Percentiles rank a stretch among this genome's conserved stretches.
Conservation (phyloP, 495 filamentous ascomycete genomes). For the Lophium mytilinum region DNA sequence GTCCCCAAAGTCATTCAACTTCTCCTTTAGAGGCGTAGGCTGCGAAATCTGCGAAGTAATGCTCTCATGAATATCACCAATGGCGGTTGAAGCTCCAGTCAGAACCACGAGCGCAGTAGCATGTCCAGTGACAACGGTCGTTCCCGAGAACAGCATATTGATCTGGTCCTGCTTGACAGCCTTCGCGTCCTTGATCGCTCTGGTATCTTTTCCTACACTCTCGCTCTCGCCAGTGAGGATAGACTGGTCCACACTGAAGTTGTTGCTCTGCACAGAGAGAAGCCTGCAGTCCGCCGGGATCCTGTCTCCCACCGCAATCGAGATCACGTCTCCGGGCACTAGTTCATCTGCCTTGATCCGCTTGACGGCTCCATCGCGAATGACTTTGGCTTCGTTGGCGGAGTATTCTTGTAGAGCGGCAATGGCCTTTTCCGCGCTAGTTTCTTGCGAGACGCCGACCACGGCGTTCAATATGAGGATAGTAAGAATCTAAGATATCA, state of each 20-base stretch:
- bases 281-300: conserved; percentile 96
- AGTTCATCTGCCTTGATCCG: conserved; percentile 88
- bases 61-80: conserved; percentile 98
- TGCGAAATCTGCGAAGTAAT: conserved; percentile 97
- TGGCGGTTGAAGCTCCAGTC: conserved; percentile 86
- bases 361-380: conserved; percentile 67
- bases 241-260: conserved; percentile 90
- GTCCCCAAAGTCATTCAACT: conserved; percentile 97
- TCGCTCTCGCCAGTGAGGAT: conserved; percentile 98
- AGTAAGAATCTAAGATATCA: conserved; percentile 69
- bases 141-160: conserved; percentile 98
- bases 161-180: conserved; percentile 96
- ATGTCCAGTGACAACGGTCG: conserved; percentile 90
- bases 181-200: conserved; percentile 60
- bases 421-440: conserved; percentile 96
- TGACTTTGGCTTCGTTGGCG: conserved; percentile 90
- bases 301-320: conserved; percentile 83
- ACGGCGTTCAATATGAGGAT: conserved; percentile 95
- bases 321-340: conserved; percentile 89
- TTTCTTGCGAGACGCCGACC: conserved; percentile 97
- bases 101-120: conserved; percentile 87
- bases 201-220: conserved; percentile 81
- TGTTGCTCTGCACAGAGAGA: conserved; percentile 90
- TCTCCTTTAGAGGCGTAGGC: conserved; percentile 95
- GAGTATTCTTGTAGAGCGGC: conserved; percentile 98